Evolutionary conservation across 306 rosid genomes (phyloP), one percentile per base, ranked within the genome.

Genomic region (Gleditsia sinensis): DNA sequence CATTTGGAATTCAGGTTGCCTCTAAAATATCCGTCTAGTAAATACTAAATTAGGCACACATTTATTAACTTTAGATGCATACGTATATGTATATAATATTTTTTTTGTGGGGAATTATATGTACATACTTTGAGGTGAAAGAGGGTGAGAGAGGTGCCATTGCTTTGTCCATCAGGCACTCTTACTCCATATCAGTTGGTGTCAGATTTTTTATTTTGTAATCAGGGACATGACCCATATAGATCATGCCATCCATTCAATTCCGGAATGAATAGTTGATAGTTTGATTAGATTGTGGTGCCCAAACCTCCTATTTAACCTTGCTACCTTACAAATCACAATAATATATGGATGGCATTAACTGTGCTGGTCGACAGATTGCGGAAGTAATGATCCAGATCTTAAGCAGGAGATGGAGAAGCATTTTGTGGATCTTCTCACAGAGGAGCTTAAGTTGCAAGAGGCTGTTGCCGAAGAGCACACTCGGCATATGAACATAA

Each of bases 351-450:
- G 24, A 65, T 80, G 34, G 64, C 55, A 36, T 62, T n/a, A 21
- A n/a, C 64, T 69, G 6, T 79, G 78, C 48, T 63, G 54, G 39
- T 56, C 60, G 37, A 75, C 92, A 94, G 99, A 94, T 85, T 94
- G 99, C 6, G 96, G 93, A 42, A 75, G 95, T 62, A 92, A 80
- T 77, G 97, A 94, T 75, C 96, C 99, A 2, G 99, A 91, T 63
- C 84, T 92, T 42, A 92, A 84, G 89, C 90, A 84, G 67, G 99
- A 94, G 82, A 90, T 94, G 99, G 96, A 94, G 85, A 94, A 94
- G 88, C 97, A 92, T 50, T 87, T 90, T 76, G 97, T 94, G 78
- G 99, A 94, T 72, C 97, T 94, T 36, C 85, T 94, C 14, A 80
- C 93, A 0, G 99, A 94, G 78, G 99, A 94, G 84, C 79, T 94